phyloP scores from a whole-genome alignment of 179 eudicot species.

The Beta macrorhiza region DNA sequence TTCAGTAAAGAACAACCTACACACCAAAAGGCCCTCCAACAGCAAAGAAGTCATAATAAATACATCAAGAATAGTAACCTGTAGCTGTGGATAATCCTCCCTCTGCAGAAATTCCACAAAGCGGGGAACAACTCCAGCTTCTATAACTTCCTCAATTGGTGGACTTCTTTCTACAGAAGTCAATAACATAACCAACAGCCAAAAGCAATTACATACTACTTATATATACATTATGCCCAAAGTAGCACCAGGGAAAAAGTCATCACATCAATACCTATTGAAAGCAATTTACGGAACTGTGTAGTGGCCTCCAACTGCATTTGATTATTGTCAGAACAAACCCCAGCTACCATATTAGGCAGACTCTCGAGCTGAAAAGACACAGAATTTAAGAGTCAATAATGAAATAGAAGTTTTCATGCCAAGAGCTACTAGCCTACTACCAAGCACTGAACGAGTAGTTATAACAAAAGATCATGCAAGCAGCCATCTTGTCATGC shows the following conservation, averaged over 20 bases:
- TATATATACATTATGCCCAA: neutral
- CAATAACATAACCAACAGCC: neutral
- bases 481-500: neutral
- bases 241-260: neutral
- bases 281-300: slow-evolving; percentile 84
- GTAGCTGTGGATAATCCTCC: slow-evolving; percentile 89
- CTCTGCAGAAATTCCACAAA: slow-evolving; percentile 80
- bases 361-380: slow-evolving; percentile 55
- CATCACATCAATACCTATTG: slow-evolving; percentile 57
- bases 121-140: slow-evolving; percentile 87
- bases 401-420: neutral
- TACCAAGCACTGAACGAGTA: neutral
- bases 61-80: slow-evolving; percentile 44
- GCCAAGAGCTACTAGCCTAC: neutral
- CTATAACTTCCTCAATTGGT: slow-evolving; percentile 94
- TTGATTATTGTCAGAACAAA: slow-evolving; percentile 47
- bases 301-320: slow-evolving; percentile 76
- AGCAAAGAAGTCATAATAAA: too few species aligned
- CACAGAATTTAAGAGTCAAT: slow-evolving; percentile 11
- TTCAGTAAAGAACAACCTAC: neutral
- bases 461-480: neutral
- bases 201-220: neutral
- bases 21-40: neutral
- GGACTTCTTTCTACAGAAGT: slow-evolving; percentile 72
- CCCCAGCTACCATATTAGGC: slow-evolving; percentile 57